Evolutionary conservation across 2,329 filamentous ascomycete species (phyloP), one percentile per base, ranked within the genome.

Genomic region (Botryotinia convoluta): DNA sequence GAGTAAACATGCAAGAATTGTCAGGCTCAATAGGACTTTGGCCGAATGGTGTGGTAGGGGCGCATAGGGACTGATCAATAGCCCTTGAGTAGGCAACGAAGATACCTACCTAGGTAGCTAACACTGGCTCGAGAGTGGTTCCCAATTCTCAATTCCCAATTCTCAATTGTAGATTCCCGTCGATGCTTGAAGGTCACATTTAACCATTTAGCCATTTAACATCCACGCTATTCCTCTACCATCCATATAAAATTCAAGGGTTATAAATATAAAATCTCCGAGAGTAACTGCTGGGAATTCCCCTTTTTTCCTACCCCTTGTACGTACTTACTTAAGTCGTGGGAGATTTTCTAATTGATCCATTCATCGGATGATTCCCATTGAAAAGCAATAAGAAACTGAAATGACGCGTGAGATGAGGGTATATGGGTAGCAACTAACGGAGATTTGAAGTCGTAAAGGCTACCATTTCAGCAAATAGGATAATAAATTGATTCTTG

Each of bases 251-350:
- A 22, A 42, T 29, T 29, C 45, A 20, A 68, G 45, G 64, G 35
- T 26, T 57, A 54, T 68, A 68, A 60, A 60, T 68, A 68, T 68
- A 42, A 72, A 68, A 72, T 68, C 70, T 60, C 62, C 62, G 62
- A 72, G 39, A 29, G 64, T 26, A 26, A 68, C 29, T 6, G 70
- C 70, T 64, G 45, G 59, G 69, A 64, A 64, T 62, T 67, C 45
- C 26, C 45, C 57, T 64, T 42, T 65, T 20, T 62, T n/a, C 60
- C 60, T 29, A 32, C 9, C n/a, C 39, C 54, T 20, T 42, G 29
- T 51, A 64, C 60, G 59, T 39, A 51, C 45, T 54, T 64, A 16
- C 69, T 71, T 63, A 63, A 64, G 60, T 48, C 60, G 59, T 42
- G 44, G n/a, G 60, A 51, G 59, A 42, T 51, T 48, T 42, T 57